Percentiles rank a stretch among this genome's conserved stretches.
These are phyloP conservation scores for Glycine latifolia DNA, from an alignment of 306 rosid genomes.

Conservation along the genomic window DNA sequence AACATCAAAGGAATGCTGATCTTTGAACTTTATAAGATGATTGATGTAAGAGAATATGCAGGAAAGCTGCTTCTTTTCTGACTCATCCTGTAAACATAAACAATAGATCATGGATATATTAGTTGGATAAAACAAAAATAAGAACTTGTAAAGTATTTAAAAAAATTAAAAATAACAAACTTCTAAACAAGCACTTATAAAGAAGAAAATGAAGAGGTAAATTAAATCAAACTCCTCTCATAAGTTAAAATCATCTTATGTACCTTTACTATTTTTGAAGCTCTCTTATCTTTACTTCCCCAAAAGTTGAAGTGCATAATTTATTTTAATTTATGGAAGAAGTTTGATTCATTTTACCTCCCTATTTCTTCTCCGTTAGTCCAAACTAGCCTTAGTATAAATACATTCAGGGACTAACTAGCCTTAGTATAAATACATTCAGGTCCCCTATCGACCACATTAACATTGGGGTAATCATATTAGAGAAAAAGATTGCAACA, in stretches of 20 bases:
- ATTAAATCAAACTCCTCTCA: background rate
- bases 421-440: background rate
- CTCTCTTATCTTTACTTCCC: background rate
- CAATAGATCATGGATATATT: background rate
- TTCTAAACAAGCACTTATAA: background rate
- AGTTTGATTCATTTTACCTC: background rate
- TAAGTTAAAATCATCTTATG: background rate
- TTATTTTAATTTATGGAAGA: background rate
- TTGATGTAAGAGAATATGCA: conserved; percentile 77
- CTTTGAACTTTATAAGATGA: conserved; percentile 86
- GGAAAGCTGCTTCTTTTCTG: conserved; percentile 60
- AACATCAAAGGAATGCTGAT: conserved; percentile 58
- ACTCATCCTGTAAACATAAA: conserved; percentile 68
- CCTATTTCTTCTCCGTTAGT: background rate
- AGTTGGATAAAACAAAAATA: background rate
- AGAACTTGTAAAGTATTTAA: background rate
- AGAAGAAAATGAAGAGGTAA: background rate
- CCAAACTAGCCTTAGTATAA: background rate
- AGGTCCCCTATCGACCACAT: background rate
- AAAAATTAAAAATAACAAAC: background rate
- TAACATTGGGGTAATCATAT: conserved; percentile 30
- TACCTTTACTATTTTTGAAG: background rate
- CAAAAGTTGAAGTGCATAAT: background rate
- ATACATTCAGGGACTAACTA: background rate
- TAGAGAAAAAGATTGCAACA: too few species aligned